Base-by-base conservation (phyloP, 202 grass and related monocot genomes). In the Alloteropsis angusta region DNA sequence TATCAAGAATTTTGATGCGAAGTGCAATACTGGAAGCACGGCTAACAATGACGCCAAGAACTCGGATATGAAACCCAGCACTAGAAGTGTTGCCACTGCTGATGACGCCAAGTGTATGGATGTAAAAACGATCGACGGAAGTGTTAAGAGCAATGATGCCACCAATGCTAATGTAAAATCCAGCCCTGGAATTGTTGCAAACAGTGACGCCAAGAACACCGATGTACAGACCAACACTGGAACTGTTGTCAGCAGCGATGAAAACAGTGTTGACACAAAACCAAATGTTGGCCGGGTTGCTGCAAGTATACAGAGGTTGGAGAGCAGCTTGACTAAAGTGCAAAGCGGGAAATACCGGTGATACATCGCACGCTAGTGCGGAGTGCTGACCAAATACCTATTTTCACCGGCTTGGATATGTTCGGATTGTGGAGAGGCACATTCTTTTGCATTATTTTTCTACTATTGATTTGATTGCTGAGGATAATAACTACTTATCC, bases 241-340 rank as follows among this genome's bases (percentile, higher is more conserved):
- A 71, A 77, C 25, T 77, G 71, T 66, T 35, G 19, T 16, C 67
- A 65, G n/a, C 67, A 78, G 56, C 0, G 71, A 84, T 11, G 57
- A 72, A 46, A 47, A 36, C 15, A 68, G 30, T 59, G 69, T 48
- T 21, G 82, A 88, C 75, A 44, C 64, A 45, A 82, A 77, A 48
- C 58, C 82, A 54, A 89, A 77, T 75, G 66, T 85, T 78, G 87
- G 87, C 46, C 77, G 78, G 59, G 87, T 89, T 72, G 87, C 87
- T 52, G 87, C 82, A 30, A 77, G 87, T 19, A 89, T 89, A 78
- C 78, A 89, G 82, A 85, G 67, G 67, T 46, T 89, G 73, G 87
- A 89, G 78, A 82, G 82, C 72, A 85, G 66, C 67, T 82, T 89
- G 82, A 49, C 66, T 68, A 89, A 89, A 63, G 73, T 82, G 25